These are phyloP conservation scores for Hyaloscypha bicolor DNA, from an alignment of 495 filamentous ascomycete genomes.

Conservation along the genomic window DNA sequence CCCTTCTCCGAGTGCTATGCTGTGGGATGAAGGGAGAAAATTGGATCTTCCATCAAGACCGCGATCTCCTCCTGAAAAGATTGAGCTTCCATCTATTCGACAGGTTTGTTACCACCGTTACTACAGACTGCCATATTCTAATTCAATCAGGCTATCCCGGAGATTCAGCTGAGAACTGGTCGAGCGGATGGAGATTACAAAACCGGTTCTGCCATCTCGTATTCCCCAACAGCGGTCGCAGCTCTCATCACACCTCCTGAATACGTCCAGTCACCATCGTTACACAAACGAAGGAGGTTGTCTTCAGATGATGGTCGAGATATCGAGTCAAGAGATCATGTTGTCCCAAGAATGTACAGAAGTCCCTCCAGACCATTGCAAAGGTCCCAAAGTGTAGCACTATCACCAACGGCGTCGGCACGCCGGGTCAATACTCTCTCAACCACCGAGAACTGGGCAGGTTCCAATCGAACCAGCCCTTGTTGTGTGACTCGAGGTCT, in stretches of 20 bases:
- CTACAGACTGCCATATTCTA: background rate
- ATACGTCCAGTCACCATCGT: conserved; percentile 41
- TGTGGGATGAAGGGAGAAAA: conserved; percentile 14
- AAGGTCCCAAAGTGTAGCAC: conserved; percentile 10
- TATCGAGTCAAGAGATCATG: conserved; percentile 29
- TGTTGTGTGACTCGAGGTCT: conserved; percentile 28
- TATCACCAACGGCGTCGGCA: conserved; percentile 24
- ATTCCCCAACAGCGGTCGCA: conserved; percentile 29
- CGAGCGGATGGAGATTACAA: conserved; percentile 27
- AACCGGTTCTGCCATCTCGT: conserved; percentile 31
- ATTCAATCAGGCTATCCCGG: conserved; percentile 41
- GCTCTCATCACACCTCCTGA: conserved; percentile 35
- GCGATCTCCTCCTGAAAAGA: conserved; percentile 32
- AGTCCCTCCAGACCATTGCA: conserved; percentile 30
- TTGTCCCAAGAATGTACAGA: conserved; percentile 39
- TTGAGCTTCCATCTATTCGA: conserved; percentile 47
- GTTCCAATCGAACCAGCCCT: conserved; percentile 35
- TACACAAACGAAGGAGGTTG: conserved; percentile 41
- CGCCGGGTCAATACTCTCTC: conserved; percentile 31
- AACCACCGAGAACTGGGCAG: conserved; percentile 35
- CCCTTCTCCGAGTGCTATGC: conserved; percentile 16
- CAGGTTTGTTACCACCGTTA: conserved; percentile 34
- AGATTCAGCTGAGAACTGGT: conserved; percentile 32
- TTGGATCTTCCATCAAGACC: conserved; percentile 16
- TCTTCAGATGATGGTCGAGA: conserved; percentile 37